Evolutionary conservation across 495 filamentous ascomycete genomes (phyloP).

Genomic region (Neurospora cerealis): DNA sequence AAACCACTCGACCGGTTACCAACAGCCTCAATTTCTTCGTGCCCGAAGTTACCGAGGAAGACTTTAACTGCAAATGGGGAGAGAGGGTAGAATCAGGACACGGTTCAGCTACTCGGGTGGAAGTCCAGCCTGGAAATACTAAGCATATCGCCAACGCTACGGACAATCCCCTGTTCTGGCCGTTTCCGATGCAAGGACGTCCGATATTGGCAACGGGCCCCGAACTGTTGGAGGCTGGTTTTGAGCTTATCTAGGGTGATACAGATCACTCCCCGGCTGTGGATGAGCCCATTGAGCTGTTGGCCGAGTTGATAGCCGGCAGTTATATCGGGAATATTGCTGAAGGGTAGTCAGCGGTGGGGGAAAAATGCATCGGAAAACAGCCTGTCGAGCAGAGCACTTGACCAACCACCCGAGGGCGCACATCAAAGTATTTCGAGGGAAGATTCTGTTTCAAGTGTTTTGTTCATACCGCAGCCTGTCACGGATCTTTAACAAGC

Average conservation of each 20-base stretch:
- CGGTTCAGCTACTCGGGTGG: neutral
- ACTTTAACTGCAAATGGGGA: conserved; percentile 30
- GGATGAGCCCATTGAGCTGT: neutral
- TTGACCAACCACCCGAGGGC: neutral
- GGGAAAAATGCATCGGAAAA: neutral
- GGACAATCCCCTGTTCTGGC: conserved; percentile 44
- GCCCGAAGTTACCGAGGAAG: conserved; percentile 33
- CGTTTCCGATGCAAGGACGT: conserved; percentile 45
- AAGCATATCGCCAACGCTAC: conserved; percentile 12
- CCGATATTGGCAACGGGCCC: conserved; percentile 36
- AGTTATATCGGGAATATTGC: neutral
- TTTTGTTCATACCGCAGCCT: neutral
- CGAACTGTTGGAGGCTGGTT: conserved; percentile 37
- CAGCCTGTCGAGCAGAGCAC: neutral
- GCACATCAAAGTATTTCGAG: neutral
- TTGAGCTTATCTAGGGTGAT: conserved; percentile 21
- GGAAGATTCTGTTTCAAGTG: neutral
- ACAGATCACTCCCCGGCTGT: neutral
- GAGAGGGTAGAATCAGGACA: neutral
- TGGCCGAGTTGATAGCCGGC: neutral
- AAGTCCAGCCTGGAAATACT: neutral
- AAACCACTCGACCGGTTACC: conserved; percentile 26
- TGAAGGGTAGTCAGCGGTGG: neutral
- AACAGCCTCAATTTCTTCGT: conserved; percentile 42
- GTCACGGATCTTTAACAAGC: neutral